Percentiles rank a stretch among this genome's conserved stretches.
Conservation (phyloP, 495 filamentous ascomycete genomes). For the Tuber melanosporum region DNA sequence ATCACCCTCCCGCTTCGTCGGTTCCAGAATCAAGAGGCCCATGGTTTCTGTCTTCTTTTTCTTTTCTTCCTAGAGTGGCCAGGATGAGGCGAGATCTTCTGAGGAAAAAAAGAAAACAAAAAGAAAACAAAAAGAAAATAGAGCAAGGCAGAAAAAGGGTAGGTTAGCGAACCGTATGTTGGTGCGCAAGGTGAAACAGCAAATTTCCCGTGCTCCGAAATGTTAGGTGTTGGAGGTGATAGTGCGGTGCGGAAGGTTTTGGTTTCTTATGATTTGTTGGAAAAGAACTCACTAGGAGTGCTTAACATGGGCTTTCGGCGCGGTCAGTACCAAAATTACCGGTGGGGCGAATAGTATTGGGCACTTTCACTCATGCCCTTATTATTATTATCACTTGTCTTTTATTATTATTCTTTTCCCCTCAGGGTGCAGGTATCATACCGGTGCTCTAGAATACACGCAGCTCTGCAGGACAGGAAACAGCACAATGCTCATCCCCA, state of each 20-base stretch:
- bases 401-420: not conserved
- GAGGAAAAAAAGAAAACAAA: not conserved
- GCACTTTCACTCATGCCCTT: not conserved
- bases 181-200: not conserved
- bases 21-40: conserved; percentile 77
- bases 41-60: conserved; percentile 46
- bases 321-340: not conserved
- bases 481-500: not conserved
- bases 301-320: not conserved
- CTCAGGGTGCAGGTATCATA: not conserved
- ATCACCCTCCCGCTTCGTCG: conserved; percentile 47
- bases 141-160: not conserved
- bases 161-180: not conserved
- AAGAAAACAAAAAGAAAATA: not conserved
- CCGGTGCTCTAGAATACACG: not conserved
- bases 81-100: not conserved
- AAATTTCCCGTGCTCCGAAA: not conserved
- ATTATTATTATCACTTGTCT: no score
- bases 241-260: not conserved
- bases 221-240: not conserved
- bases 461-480: not conserved
- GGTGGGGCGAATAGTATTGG: not conserved
- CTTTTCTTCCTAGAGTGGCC: not conserved
- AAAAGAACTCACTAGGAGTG: not conserved
- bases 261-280: not conserved